Percentiles rank a stretch among this genome's conserved stretches.
phyloP scores from a whole-genome alignment of 2,329 filamentous ascomycete species.

The Alternaria atra region DNA sequence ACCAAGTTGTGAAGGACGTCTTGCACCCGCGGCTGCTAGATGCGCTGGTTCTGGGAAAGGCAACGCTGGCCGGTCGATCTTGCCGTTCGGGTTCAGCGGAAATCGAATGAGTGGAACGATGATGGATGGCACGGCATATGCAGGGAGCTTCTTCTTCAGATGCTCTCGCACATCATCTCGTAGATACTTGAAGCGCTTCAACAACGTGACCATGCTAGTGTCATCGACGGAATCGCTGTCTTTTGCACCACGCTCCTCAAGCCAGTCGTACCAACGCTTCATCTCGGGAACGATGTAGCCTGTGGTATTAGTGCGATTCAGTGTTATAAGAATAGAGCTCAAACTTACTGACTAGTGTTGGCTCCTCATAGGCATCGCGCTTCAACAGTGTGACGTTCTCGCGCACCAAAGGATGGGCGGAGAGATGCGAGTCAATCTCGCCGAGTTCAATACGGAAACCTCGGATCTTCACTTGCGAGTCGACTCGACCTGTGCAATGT shows the following conservation, averaged over 20 bases:
- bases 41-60: conserved; percentile 82
- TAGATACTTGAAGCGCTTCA: conserved; percentile 69
- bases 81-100: conserved; percentile 71
- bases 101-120: conserved; percentile 77
- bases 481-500: conserved; percentile 80
- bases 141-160: conserved; percentile 75
- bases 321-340: background rate
- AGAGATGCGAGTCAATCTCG: conserved; percentile 88
- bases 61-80: conserved; percentile 80
- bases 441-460: conserved; percentile 95
- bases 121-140: conserved; percentile 78
- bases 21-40: conserved; percentile 65
- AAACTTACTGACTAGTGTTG: conserved; percentile 74
- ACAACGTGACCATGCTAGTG: conserved; percentile 62
- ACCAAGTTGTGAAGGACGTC: conserved; percentile 55
- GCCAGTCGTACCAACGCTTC: conserved; percentile 75
- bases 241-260: conserved; percentile 58
- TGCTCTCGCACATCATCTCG: conserved; percentile 70
- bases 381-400: conserved; percentile 88
- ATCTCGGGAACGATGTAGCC: conserved; percentile 84
- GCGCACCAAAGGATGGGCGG: conserved; percentile 75
- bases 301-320: conserved; percentile 15
- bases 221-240: conserved; percentile 52
- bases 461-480: conserved; percentile 93
- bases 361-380: conserved; percentile 85